Evolutionary conservation across 2,329 filamentous ascomycete species (phyloP).

Genomic region (Aspergillus amoenus): DNA sequence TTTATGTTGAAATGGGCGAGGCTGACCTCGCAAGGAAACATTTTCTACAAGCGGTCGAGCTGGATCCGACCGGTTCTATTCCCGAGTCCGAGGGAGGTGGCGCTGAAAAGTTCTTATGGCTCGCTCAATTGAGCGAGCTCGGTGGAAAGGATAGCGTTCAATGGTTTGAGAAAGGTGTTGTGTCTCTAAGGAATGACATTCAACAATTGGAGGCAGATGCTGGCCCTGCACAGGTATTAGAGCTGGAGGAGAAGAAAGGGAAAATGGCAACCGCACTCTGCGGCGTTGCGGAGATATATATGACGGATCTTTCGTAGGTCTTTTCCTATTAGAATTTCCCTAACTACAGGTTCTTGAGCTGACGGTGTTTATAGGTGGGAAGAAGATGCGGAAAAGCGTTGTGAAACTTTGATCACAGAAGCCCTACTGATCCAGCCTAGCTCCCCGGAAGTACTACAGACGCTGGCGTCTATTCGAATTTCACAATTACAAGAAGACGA

Average conservation of each 20-base stretch:
- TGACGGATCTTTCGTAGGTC: conserved; percentile 87
- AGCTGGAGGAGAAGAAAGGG: conserved; percentile 68
- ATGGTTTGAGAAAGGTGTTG: conserved; percentile 66
- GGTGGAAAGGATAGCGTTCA: conserved; percentile 60
- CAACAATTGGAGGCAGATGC: conserved; percentile 58
- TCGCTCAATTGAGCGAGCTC: conserved; percentile 79
- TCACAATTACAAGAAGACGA: conserved; percentile 80
- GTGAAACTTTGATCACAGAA: conserved; percentile 86
- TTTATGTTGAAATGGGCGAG: conserved; percentile 79
- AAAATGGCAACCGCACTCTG: conserved; percentile 92
- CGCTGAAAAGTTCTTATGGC: conserved; percentile 89
- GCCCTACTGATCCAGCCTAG: conserved; percentile 81
- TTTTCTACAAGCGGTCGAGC: conserved; percentile 70
- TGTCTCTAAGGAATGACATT: conserved; percentile 70
- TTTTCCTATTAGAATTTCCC: neutral
- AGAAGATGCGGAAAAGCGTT: conserved; percentile 81
- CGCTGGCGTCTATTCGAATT: conserved; percentile 87
- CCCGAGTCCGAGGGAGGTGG: conserved; percentile 75
- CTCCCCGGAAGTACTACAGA: conserved; percentile 88
- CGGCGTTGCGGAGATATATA: conserved; percentile 93
- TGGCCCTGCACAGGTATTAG: conserved; percentile 36
- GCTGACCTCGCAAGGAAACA: conserved; percentile 69
- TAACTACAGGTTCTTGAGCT: neutral
- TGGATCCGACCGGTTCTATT: conserved; percentile 73
- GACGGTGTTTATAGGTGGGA: conserved; percentile 60